phyloP scores from a whole-genome alignment of 306 rosid genomes.

The Nissolia schottii region DNA sequence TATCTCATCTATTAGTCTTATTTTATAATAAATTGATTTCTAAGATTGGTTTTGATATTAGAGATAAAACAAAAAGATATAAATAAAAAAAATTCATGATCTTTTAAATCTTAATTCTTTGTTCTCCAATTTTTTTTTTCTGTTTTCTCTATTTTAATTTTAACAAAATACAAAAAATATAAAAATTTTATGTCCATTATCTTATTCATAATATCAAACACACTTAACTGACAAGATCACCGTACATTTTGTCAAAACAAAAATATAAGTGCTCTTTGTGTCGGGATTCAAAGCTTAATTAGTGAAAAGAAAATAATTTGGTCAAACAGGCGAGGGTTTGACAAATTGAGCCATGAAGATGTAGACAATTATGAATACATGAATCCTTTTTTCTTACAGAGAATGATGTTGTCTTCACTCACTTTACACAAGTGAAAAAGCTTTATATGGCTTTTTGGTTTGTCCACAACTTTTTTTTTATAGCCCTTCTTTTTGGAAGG shows the following conservation, averaged over 20 bases:
- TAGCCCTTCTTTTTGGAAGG: conserved; percentile 12
- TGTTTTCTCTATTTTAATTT: no score
- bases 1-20: not conserved
- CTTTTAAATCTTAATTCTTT: no score
- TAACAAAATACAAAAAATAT: no score
- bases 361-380: conserved; percentile 18
- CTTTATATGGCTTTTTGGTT: conserved; percentile 23
- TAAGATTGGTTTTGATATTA: no score
- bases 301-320: conserved; percentile 18
- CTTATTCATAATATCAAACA: no score
- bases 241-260: not conserved
- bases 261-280: not conserved
- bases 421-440: conserved; percentile 31
- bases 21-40: not conserved
- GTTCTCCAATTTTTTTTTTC: no score
- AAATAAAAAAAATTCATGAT: no score
- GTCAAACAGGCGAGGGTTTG: conserved; percentile 52
- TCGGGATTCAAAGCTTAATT: conserved; percentile 7
- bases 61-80: no score
- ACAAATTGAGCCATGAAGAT: conserved; percentile 37
- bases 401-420: conserved; percentile 58
- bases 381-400: conserved; percentile 34
- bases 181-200: no score
- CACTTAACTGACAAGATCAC: not conserved
- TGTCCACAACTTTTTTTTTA: conserved; percentile 15